Conservation (phyloP, 1,284 basidiomycete genomes). For the Malassezia slooffiae region DNA sequence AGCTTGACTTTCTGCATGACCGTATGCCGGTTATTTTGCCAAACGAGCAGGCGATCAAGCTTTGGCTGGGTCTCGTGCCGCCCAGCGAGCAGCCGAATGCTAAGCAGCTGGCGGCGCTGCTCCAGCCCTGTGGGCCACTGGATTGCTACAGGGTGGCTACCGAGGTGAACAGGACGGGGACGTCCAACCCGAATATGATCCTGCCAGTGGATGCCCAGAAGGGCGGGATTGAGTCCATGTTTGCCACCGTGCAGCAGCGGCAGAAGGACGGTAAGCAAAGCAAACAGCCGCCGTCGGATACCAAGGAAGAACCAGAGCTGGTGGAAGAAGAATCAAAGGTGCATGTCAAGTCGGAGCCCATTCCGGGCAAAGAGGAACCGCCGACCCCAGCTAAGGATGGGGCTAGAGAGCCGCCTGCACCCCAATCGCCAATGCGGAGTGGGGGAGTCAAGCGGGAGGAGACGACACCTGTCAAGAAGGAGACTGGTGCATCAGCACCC, state of each 20-base stretch:
- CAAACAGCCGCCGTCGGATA: no score
- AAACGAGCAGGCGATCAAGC: conserved; percentile 54
- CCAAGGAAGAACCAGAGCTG: no score
- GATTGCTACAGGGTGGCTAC: conserved; percentile 79
- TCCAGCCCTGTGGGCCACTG: conserved; percentile 57
- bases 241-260: conserved; percentile 57
- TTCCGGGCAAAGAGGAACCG: no score
- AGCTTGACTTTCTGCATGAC: conserved; percentile 56
- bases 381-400: no score
- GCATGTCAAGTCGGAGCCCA: no score
- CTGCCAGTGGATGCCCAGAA: conserved; percentile 66
- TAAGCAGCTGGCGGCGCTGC: conserved; percentile 53
- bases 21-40: conserved; percentile 80
- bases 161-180: conserved; percentile 82
- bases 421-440: no score
- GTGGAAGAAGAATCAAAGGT: no score
- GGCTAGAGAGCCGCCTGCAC: no score
- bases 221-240: conserved; percentile 76
- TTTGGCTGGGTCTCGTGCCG: conserved; percentile 66
- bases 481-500: no score
- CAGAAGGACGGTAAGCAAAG: no score
- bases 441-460: no score
- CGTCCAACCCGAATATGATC: conserved; percentile 68
- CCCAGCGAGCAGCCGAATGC: conserved; percentile 1
- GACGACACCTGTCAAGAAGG: no score